phyloP scores from a whole-genome alignment of 176 grass and related monocot species.

The Typha latifolia region DNA sequence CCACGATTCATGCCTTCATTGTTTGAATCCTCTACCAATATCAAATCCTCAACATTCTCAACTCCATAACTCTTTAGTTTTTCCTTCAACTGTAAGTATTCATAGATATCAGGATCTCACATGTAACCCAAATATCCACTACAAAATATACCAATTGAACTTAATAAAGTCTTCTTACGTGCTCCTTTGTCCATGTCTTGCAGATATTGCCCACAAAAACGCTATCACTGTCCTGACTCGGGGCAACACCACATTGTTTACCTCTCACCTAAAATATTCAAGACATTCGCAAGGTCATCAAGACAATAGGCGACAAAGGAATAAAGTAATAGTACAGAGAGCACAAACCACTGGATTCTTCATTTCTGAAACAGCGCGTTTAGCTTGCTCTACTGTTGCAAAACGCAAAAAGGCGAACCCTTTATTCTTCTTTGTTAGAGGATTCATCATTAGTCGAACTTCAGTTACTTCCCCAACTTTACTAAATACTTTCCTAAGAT shows the following conservation, averaged over 20 bases:
- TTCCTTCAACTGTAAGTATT: constrained; percentile 60
- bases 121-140: constrained; percentile 4
- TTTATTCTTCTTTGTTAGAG: constrained; percentile 87
- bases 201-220: constrained; percentile 95
- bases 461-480: constrained; percentile 77
- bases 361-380: constrained; percentile 56
- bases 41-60: constrained; percentile 72
- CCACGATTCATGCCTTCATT: constrained; percentile 85
- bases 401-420: constrained; percentile 90
- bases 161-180: constrained; percentile 31
- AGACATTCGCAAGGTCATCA: constrained; percentile 9
- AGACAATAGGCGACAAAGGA: neutral
- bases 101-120: constrained; percentile 24
- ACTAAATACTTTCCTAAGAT: constrained; percentile 76
- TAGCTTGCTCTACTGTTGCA: constrained; percentile 84
- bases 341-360: constrained; percentile 66
- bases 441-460: constrained; percentile 82
- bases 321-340: neutral
- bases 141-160: constrained; percentile 5
- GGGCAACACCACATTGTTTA: constrained; percentile 82
- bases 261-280: constrained; percentile 53
- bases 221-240: constrained; percentile 88
- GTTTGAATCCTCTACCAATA: constrained; percentile 62
- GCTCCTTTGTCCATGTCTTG: constrained; percentile 94
- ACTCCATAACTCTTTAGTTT: constrained; percentile 84